A percentile compares a stretch with the other conserved stretches of the same genome.
phyloP scores from a whole-genome alignment of 202 grass and related monocot species.

The Carex arenaria region DNA sequence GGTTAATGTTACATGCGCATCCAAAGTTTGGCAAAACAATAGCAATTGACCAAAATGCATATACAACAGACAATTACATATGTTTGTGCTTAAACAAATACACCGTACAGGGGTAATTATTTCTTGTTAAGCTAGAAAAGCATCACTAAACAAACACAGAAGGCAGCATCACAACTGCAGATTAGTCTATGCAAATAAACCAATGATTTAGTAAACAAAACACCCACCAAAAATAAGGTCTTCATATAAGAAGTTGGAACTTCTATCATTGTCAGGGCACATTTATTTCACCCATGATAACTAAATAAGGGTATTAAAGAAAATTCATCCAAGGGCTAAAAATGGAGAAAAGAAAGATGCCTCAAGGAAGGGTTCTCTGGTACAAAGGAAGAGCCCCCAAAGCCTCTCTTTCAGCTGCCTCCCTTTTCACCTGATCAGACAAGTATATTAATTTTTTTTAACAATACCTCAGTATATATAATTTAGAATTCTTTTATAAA shows the following conservation, averaged over 20 bases:
- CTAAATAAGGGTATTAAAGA: conserved; percentile 12
- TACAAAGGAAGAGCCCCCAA: conserved; percentile 86
- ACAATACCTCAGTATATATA: background rate
- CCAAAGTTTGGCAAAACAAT: background rate
- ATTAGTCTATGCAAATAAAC: background rate
- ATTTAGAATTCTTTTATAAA: background rate
- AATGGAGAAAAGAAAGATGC: background rate
- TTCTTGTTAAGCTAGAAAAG: background rate
- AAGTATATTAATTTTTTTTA: background rate
- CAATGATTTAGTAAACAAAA: conserved; percentile 7
- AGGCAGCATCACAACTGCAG: background rate
- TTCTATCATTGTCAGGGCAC: conserved; percentile 49
- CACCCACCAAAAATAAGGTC: background rate
- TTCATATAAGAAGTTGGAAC: background rate
- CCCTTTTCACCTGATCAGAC: conserved; percentile 76
- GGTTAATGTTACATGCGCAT: background rate
- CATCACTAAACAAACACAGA: background rate
- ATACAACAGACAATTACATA: background rate
- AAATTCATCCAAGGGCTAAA: background rate
- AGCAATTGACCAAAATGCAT: background rate
- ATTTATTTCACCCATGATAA: conserved; percentile 64
- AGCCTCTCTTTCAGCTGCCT: conserved; percentile 63
- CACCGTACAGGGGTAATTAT: background rate
- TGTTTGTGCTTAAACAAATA: background rate
- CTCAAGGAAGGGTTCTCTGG: conserved; percentile 80